Conservation (phyloP, 805 yeast genomes). For the Schwanniomyces sp. region DNA sequence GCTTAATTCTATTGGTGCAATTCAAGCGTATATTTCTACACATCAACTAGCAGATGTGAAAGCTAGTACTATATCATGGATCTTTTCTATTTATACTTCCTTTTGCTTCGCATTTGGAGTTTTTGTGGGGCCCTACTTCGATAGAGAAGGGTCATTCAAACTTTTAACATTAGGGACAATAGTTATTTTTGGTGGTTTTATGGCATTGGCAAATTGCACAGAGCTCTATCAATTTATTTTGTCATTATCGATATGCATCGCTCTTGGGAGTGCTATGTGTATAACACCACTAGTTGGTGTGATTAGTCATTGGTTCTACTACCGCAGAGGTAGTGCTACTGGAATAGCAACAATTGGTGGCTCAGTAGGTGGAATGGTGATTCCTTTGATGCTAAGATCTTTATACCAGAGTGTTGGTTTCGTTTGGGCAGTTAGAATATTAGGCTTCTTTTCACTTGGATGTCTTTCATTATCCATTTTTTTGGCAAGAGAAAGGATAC, state of each 20-base stretch:
- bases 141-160: slow-evolving; percentile 54
- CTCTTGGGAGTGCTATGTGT: slow-evolving; percentile 58
- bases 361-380: slow-evolving; percentile 28
- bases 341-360: slow-evolving; percentile 31
- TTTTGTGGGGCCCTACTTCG: slow-evolving; percentile 61
- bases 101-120: slow-evolving; percentile 26
- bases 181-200: slow-evolving; percentile 45
- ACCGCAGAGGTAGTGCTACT: slow-evolving; percentile 51
- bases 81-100: slow-evolving; percentile 36
- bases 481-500: slow-evolving; percentile 26
- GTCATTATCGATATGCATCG: slow-evolving; percentile 45
- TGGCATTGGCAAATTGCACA: slow-evolving; percentile 55
- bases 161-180: slow-evolving; percentile 47
- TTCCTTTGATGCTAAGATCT: slow-evolving; percentile 25
- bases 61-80: slow-evolving; percentile 39
- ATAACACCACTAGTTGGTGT: slow-evolving; percentile 62
- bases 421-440: slow-evolving; percentile 29
- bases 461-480: slow-evolving; percentile 21
- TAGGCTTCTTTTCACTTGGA: slow-evolving; percentile 20
- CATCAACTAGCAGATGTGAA: slow-evolving; percentile 31
- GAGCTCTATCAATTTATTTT: slow-evolving; percentile 60
- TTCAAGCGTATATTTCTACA: slow-evolving; percentile 36
- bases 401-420: slow-evolving; percentile 27
- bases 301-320: slow-evolving; percentile 64
- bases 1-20: slow-evolving; percentile 38